Evolutionary conservation across 805 yeast genomes (phyloP).

Genomic region (Debaryomyces hansenii): DNA sequence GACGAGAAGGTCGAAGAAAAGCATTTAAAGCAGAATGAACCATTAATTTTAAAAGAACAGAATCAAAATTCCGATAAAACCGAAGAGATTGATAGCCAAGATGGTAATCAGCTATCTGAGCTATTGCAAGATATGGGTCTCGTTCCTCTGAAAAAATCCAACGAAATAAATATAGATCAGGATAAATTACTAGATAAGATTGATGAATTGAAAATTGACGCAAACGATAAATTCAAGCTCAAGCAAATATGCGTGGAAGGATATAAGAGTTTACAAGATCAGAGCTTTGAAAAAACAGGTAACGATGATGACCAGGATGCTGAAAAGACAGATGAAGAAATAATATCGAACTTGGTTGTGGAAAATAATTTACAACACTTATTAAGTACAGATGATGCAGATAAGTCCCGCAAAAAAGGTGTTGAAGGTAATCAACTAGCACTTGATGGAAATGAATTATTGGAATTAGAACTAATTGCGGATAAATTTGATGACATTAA

Average conservation of each 20-base stretch:
- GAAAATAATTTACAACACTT: constrained; percentile 11
- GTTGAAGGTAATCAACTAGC: constrained; percentile 12
- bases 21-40: neutral
- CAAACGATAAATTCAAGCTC: constrained; percentile 28
- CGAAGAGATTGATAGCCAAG: neutral
- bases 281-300: constrained; percentile 2
- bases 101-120: constrained; percentile 23
- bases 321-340: constrained; percentile 12
- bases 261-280: constrained; percentile 6
- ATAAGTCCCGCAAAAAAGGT: neutral
- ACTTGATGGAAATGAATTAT: constrained; percentile 45
- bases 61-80: neutral
- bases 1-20: neutral
- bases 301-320: constrained; percentile 2
- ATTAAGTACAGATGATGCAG: neutral
- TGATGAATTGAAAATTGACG: constrained; percentile 22
- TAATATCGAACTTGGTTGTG: constrained; percentile 13
- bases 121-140: constrained; percentile 38
- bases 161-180: constrained; percentile 10
- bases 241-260: constrained; percentile 23
- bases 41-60: neutral
- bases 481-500: constrained; percentile 41
- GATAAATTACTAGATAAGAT: constrained; percentile 23
- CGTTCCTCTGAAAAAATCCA: constrained; percentile 24
- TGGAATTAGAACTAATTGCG: constrained; percentile 56